These are phyloP conservation scores for Metschnikowia dekortorum DNA, from an alignment of 805 yeast species.

Conservation along the genomic window DNA sequence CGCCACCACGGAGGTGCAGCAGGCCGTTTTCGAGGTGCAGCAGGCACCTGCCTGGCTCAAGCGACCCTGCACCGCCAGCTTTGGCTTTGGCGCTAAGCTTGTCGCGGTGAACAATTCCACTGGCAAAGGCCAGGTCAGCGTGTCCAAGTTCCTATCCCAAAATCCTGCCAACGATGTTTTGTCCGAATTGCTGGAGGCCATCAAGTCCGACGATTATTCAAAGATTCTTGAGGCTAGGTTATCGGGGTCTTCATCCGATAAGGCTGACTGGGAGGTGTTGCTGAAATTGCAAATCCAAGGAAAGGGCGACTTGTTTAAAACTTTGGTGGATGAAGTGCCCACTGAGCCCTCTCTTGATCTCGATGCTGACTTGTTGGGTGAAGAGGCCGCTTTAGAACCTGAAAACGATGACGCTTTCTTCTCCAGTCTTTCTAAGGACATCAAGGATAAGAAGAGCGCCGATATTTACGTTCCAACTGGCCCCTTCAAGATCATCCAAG, in stretches of 20 bases:
- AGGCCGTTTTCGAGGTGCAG: slow-evolving; percentile 62
- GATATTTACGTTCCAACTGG: slow-evolving; percentile 49
- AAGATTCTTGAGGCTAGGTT: slow-evolving; percentile 54
- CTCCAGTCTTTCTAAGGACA: slow-evolving; percentile 30
- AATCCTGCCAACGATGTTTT: slow-evolving; percentile 27
- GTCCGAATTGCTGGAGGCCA: slow-evolving; percentile 47
- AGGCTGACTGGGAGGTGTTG: slow-evolving; percentile 65
- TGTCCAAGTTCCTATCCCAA: slow-evolving; percentile 40
- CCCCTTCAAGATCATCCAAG: slow-evolving; percentile 39
- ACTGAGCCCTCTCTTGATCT: not conserved
- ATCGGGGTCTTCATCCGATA: slow-evolving; percentile 33
- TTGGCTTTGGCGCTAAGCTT: slow-evolving; percentile 93
- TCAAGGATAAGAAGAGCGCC: slow-evolving; percentile 9
- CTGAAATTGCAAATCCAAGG: slow-evolving; percentile 49
- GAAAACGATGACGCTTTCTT: slow-evolving; percentile 31
- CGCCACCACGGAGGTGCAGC: slow-evolving; percentile 62
- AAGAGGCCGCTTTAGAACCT: not conserved
- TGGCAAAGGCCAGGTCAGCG: slow-evolving; percentile 38
- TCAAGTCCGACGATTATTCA: slow-evolving; percentile 50
- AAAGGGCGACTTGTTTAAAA: slow-evolving; percentile 44
- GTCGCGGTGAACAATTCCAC: slow-evolving; percentile 47
- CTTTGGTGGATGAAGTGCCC: slow-evolving; percentile 17
- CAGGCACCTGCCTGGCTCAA: slow-evolving; percentile 92
- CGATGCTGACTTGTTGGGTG: not conserved
- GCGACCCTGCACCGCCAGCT: slow-evolving; percentile 66